A percentile compares a stretch with the other conserved stretches of the same genome.
These are phyloP conservation scores for Brassica napus DNA, from an alignment of 345 rosid species.

Conservation along the genomic window DNA sequence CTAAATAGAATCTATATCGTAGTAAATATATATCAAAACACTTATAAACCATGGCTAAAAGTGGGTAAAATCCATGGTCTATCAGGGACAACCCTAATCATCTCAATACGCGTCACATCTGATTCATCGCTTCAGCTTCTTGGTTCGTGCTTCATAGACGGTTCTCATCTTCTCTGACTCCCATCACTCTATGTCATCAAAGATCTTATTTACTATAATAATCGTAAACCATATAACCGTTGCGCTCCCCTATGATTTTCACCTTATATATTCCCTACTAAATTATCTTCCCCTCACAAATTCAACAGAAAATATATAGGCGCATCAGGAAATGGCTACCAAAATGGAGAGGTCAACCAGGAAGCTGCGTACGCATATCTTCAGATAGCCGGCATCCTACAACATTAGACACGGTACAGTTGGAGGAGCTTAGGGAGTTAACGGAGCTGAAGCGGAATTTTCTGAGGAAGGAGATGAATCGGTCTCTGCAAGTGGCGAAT, in stretches of 20 bases:
- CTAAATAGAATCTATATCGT: no score
- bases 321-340: background rate
- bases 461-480: slow-evolving; percentile 63
- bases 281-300: background rate
- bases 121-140: background rate
- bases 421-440: slow-evolving; percentile 62
- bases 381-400: slow-evolving; percentile 88
- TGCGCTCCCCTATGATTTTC: no score
- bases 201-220: background rate
- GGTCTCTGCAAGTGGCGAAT: slow-evolving; percentile 77
- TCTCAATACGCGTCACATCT: no score
- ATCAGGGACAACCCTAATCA: no score
- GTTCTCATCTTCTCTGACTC: background rate
- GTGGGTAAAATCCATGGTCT: no score
- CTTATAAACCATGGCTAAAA: no score
- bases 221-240: no score
- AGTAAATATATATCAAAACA: no score
- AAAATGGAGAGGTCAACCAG: background rate
- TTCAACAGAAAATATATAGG: background rate
- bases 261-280: background rate
- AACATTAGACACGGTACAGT: slow-evolving; percentile 36
- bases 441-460: slow-evolving; percentile 75
- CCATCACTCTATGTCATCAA: background rate
- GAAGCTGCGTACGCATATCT: slow-evolving; percentile 88
- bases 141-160: background rate